Evolutionary conservation across 352 stramenopile species (phyloP), one percentile per base, ranked within the genome.

Genomic region (Phytophthora pini): DNA sequence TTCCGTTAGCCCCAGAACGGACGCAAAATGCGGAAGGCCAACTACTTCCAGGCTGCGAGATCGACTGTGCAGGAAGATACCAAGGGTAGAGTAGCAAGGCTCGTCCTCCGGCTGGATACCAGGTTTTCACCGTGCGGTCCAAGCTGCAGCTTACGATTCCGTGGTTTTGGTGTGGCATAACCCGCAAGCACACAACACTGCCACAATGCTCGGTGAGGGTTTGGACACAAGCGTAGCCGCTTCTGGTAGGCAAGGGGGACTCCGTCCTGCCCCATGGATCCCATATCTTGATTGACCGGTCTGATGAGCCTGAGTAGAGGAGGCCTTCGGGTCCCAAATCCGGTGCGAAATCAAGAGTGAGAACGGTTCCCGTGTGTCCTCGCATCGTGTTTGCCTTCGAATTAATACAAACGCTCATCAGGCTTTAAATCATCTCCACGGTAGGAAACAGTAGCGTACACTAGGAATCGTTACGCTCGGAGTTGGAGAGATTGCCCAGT

Each of bases 251-350:
- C n/a, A 85, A 40, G 20, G 75, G 66, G 0, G 76, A 71, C 27
- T 89, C 76, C 3, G 67, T 62, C 15, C 56, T 65, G 24, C 78
- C 59, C 80, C 79, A 90, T 10, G 81, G 80, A 48, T 93, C 85
- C 85, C 85, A 93, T 6, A 92, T 63, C 43, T 84, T 88, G 46
- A 94, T 90, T 0, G 74, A 81, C 27, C 86, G 80, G 61, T 94
- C 86, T 0, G 77, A 72, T 13, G 82, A 88, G 15, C 84, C 80
- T 6, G 74, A 85, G 31, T 93, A 86, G 13, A 93, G 77, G 43
- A 94, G 46, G 0, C 79, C 82, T 53, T 80, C 68, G 11, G 76
- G 80, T 1, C 75, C 82, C 17, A 86, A 48, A 20, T 74, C 63
- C 2, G 57, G 26, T 4, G 65, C 65, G 32, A 88, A 89, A 29